Base-by-base conservation (phyloP, 352 stramenopile species). In the Globisporangium yorkense region DNA sequence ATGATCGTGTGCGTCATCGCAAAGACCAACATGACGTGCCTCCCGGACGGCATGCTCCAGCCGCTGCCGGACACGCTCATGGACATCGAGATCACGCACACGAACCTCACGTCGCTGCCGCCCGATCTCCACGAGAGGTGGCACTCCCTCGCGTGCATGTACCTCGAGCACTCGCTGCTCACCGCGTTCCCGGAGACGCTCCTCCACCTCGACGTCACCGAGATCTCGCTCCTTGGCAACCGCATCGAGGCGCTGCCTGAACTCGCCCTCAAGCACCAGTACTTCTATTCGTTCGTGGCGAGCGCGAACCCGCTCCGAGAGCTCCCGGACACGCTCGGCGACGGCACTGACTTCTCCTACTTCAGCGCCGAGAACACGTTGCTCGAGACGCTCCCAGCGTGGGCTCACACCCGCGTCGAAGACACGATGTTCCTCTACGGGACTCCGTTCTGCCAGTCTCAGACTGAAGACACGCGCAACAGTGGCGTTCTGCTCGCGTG, bases 131-230 rank as follows among this genome's bases (percentile, higher is more conserved):
- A 66, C 21, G 13, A 54, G 10, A 29, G 20, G 18, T 74, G 63
- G 63, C 50, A 50, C 2, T 4, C 45, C 8, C 57, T 72, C 48
- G 43, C 61, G 29, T n/a, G 59, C 20, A 44, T 72, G 12, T 63
- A 59, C 35, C 12, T 70, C 16, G 66, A 72, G 29, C 52, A 67
- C 46, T n/a, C 57, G 33, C 47, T 49, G 10, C 21, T 72, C 37
- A 52, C 18, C 21, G 20, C 40, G 31, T 56, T 56, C 33, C 33
- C 33, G 2, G 9, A n/a, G 33, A 48, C 20, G 20, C 33, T 56
- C 16, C 35, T 61, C 33, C 27, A 21, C 8, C 21, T 57, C 3
- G 16, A 12, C 3, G 18, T 47, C 18, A 5, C 5, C 1, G 41
- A 47, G 16, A 18, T 47, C 1, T 51, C 45, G 21, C 45, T 51